Percentiles rank a stretch among this genome's conserved stretches.
Evolutionary conservation across 352 stramenopile genomes (phyloP).

Genomic region (Pythium sukuiense): DNA sequence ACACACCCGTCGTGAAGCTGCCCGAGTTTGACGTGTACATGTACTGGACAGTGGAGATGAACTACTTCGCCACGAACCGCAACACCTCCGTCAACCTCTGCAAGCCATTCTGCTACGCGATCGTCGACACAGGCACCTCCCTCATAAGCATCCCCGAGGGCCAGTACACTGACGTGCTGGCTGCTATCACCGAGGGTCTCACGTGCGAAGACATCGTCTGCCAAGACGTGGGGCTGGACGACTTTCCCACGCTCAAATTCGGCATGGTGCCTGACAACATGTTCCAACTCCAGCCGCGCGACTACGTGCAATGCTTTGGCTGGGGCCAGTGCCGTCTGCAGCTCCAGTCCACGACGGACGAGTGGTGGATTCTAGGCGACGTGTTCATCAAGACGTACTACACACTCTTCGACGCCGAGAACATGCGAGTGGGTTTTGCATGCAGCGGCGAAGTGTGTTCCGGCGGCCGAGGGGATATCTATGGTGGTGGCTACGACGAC

Average conservation of each 20-base stretch:
- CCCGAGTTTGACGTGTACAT: slow-evolving; percentile 77
- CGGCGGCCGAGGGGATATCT: slow-evolving; percentile 67
- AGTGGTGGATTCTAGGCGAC: slow-evolving; percentile 90
- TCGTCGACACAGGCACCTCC: slow-evolving; percentile 89
- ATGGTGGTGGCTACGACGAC: slow-evolving; percentile 43
- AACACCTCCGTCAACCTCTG: slow-evolving; percentile 54
- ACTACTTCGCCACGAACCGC: slow-evolving; percentile 40
- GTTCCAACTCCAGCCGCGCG: slow-evolving; percentile 74
- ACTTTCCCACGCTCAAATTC: slow-evolving; percentile 75
- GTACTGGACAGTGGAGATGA: slow-evolving; percentile 88
- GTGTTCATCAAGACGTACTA: slow-evolving; percentile 93
- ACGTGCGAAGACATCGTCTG: slow-evolving; percentile 74
- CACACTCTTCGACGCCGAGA: slow-evolving; percentile 88
- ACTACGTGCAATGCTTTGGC: slow-evolving; percentile 79
- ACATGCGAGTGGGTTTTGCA: slow-evolving; percentile 86
- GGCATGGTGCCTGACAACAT: slow-evolving; percentile 85
- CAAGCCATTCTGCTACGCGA: slow-evolving; percentile 81
- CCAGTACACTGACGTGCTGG: slow-evolving; percentile 64
- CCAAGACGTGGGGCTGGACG: slow-evolving; percentile 39
- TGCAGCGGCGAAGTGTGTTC: slow-evolving; percentile 80
- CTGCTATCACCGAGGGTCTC: slow-evolving; percentile 56
- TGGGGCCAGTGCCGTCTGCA: slow-evolving; percentile 79
- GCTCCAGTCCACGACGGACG: slow-evolving; percentile 69
- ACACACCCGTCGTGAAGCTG: slow-evolving; percentile 83
- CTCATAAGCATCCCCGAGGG: slow-evolving; percentile 79